A percentile compares a stretch with the other conserved stretches of the same genome.
Conservation (phyloP, 768 basidiomycete genomes). For the Baorangia bicolor region DNA sequence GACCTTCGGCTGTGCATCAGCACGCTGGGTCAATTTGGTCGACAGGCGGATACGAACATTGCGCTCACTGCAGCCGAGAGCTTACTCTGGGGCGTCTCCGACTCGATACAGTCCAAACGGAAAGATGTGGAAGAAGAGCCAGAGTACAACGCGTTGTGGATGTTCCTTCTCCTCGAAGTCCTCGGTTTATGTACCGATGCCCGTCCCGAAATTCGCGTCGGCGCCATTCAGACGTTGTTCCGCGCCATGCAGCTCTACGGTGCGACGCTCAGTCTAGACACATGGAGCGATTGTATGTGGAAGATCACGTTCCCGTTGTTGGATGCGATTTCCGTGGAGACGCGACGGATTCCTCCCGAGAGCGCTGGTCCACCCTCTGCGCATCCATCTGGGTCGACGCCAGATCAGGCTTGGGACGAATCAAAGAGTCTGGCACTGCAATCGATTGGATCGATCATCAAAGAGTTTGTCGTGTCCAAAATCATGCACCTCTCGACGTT, state of each 20-base stretch:
- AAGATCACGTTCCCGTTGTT: conserved; percentile 86
- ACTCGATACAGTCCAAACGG: conserved; percentile 86
- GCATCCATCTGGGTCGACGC: conserved; percentile 12
- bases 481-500: conserved; percentile 75
- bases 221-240: conserved; percentile 94
- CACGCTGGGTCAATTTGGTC: conserved; percentile 88
- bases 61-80: conserved; percentile 92
- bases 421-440: conserved; percentile 83
- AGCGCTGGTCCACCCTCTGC: conserved; percentile 6
- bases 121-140: conserved; percentile 60
- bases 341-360: conserved; percentile 38
- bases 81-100: conserved; percentile 93
- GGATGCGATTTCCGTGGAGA: conserved; percentile 61
- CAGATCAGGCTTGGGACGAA: conserved; percentile 73
- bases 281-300: conserved; percentile 93
- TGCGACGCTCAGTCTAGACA: conserved; percentile 71
- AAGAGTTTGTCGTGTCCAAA: conserved; percentile 72
- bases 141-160: conserved; percentile 88
- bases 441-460: conserved; percentile 81
- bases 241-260: conserved; percentile 94
- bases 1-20: conserved; percentile 87
- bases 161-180: conserved; percentile 83
- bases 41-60: conserved; percentile 94
- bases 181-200: conserved; percentile 79
- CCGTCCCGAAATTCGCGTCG: conserved; percentile 86